Percentiles rank a stretch among this genome's conserved stretches.
Conservation (phyloP, 2,329 filamentous ascomycete genomes). For the Beauveria bassiana region DNA sequence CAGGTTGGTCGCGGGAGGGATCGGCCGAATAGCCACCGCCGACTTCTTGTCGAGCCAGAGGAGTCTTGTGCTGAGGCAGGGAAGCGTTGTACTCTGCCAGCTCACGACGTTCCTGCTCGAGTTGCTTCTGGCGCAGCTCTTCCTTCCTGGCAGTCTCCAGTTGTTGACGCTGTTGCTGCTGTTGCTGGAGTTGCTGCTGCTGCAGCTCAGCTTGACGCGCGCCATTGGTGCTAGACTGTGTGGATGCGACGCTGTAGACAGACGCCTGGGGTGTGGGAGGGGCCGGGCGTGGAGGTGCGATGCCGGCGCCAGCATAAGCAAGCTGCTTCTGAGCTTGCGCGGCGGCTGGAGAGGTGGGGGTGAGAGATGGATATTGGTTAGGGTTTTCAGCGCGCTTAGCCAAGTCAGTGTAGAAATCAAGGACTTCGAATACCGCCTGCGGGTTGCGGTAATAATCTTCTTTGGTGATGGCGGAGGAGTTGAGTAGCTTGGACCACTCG, state of each 20-base stretch:
- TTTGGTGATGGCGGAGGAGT: conserved; percentile 93
- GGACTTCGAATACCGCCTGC: conserved; percentile 71
- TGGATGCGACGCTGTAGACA: conserved; percentile 31
- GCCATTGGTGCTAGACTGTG: conserved; percentile 28
- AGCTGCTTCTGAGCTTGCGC: conserved; percentile 55
- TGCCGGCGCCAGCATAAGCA: conserved; percentile 49
- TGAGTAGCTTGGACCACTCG: conserved; percentile 95
- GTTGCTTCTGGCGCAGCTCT: conserved; percentile 48
- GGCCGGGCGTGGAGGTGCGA: conserved; percentile 62
- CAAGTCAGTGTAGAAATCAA: conserved; percentile 81
- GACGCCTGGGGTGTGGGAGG: conserved; percentile 40
- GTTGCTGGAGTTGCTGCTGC: conserved; percentile 38
- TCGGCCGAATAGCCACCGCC: conserved; percentile 40
- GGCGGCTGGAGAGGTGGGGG: conserved; percentile 55
- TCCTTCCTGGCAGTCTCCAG: conserved; percentile 47
- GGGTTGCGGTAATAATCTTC: conserved; percentile 98
- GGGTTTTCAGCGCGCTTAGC: conserved; percentile 68
- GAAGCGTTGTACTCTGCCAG: conserved; percentile 85
- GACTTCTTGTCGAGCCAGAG: conserved; percentile 83
- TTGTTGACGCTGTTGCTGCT: conserved; percentile 47
- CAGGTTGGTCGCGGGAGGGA: conserved; percentile 33
- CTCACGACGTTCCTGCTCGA: conserved; percentile 64
- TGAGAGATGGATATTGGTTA: conserved; percentile 58
- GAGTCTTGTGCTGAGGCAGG: conserved; percentile 71
- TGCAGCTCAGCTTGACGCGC: conserved; percentile 39